Conservation (phyloP, 305 asterid genomes). For the Fraxinus ornus region DNA sequence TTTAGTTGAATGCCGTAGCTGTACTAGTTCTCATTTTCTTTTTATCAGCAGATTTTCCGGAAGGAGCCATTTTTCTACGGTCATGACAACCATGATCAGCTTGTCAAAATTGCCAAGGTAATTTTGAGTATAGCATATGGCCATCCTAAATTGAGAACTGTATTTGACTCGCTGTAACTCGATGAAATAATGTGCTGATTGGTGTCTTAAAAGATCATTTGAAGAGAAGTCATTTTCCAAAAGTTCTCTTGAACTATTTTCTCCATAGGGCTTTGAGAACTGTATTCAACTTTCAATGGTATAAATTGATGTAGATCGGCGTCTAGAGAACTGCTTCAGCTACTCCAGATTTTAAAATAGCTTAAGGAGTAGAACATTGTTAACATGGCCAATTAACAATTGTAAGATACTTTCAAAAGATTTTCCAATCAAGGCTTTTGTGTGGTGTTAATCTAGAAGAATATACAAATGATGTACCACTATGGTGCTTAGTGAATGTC, state of each 20-base stretch:
- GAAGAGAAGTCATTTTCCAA: background rate
- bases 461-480: background rate
- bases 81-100: conserved; percentile 49
- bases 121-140: background rate
- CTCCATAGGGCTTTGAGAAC: background rate
- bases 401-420: background rate
- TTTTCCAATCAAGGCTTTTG: background rate
- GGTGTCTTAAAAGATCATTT: background rate
- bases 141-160: background rate
- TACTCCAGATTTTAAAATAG: background rate
- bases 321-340: background rate
- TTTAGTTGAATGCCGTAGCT: background rate
- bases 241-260: background rate
- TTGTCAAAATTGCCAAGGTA: conserved; percentile 51
- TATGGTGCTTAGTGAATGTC: background rate
- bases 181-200: background rate
- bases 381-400: background rate
- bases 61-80: conserved; percentile 52
- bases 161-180: background rate
- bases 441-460: background rate
- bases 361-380: background rate
- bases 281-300: background rate
- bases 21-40: background rate
- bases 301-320: background rate
- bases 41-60: conserved; percentile 35